A percentile compares a stretch with the other conserved stretches of the same genome.
Evolutionary conservation across 768 basidiomycete species (phyloP).

Genomic region (Wakefieldia striispora): DNA sequence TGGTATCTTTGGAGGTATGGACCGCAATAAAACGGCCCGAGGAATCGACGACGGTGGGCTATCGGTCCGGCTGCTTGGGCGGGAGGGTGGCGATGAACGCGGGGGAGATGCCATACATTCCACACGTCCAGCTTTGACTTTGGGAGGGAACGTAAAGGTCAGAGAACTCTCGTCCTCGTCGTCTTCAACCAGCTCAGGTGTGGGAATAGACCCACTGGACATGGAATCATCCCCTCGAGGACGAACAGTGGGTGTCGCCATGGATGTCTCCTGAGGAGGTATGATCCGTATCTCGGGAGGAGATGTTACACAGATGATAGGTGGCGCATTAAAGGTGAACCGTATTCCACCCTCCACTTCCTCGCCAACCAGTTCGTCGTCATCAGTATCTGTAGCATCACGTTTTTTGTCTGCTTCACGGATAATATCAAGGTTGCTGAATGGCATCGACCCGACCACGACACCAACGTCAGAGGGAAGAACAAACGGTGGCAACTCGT

Average conservation of each 20-base stretch:
- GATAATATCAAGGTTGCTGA: conserved; percentile 37
- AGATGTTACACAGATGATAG: conserved; percentile 27
- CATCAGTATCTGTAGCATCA: conserved; percentile 31
- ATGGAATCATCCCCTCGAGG: neutral
- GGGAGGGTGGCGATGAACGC: conserved; percentile 12
- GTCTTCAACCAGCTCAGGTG: conserved; percentile 16
- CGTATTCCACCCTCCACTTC: conserved; percentile 64
- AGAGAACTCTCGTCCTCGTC: conserved; percentile 23
- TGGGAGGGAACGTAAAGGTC: conserved; percentile 25
- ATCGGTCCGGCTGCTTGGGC: conserved; percentile 13
- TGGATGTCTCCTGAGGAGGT: conserved; percentile 15
- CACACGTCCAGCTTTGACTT: neutral
- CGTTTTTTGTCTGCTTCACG: conserved; percentile 40
- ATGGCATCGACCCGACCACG: conserved; percentile 32
- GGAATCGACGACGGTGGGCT: conserved; percentile 53
- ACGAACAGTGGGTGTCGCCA: conserved; percentile 20
- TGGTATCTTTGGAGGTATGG: conserved; percentile 30
- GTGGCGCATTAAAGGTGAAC: conserved; percentile 71
- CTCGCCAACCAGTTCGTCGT: conserved; percentile 57
- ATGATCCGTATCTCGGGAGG: conserved; percentile 26
- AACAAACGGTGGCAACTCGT: conserved; percentile 47
- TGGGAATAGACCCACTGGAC: conserved; percentile 3
- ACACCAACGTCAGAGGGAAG: conserved; percentile 46
- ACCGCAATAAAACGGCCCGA: conserved; percentile 38
- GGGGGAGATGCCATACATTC: conserved; percentile 8